Conservation (phyloP, 306 rosid genomes). For the Lathyrus aphaca region DNA sequence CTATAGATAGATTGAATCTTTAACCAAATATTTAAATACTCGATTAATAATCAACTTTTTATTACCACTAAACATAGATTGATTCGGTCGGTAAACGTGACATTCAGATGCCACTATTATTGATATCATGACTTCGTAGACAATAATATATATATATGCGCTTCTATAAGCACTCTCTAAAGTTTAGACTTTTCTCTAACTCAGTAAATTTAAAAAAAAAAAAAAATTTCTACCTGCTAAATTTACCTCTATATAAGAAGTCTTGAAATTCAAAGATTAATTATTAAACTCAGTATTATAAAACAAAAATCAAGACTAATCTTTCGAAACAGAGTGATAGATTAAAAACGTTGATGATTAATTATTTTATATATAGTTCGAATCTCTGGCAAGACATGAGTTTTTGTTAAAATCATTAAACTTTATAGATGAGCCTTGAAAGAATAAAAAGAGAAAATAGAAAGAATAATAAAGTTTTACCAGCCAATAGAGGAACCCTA, state of each 20-base stretch:
- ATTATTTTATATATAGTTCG: background rate
- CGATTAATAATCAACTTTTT: background rate
- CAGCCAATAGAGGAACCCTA: conserved; percentile 68
- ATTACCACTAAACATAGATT: background rate
- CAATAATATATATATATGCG: too few relatives aligned
- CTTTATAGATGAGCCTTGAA: background rate
- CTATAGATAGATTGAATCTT: background rate
- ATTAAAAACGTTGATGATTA: background rate
- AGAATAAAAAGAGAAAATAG: background rate
- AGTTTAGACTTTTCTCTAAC: too few relatives aligned
- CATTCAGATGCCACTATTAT: background rate
- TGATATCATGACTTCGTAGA: background rate
- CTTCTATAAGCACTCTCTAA: too few relatives aligned
- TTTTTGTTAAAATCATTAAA: background rate
- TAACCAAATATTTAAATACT: background rate
- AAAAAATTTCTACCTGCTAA: too few relatives aligned
- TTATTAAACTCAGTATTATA: too few relatives aligned
- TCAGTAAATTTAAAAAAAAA: too few relatives aligned
- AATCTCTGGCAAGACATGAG: background rate
- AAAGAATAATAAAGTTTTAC: conserved; percentile 31
- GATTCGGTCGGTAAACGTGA: background rate
- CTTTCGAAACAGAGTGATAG: background rate
- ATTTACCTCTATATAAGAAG: too few relatives aligned
- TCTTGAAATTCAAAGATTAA: too few relatives aligned
- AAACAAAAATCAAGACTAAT: background rate